Percentiles rank a stretch among this genome's conserved stretches.
Evolutionary conservation across 805 yeast genomes (phyloP).

Genomic region (Myxozyma nipponensis): DNA sequence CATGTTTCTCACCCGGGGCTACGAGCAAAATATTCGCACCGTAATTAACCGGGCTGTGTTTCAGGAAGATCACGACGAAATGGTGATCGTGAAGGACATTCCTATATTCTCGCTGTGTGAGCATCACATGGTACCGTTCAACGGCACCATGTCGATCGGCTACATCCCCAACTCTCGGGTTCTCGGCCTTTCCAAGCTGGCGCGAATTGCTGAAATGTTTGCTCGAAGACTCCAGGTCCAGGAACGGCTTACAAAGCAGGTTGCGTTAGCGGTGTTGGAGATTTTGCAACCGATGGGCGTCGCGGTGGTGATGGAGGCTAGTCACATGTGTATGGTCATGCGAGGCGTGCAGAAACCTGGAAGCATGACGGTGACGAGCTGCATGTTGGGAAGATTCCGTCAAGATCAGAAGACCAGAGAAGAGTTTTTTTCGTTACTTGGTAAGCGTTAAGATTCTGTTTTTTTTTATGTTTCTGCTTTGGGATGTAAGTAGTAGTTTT

Average conservation of each 20-base stretch:
- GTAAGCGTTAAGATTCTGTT: slow-evolving; percentile 7
- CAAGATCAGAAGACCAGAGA: slow-evolving; percentile 93
- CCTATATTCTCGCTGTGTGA: slow-evolving; percentile 91
- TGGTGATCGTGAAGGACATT: slow-evolving; percentile 96
- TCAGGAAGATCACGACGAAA: slow-evolving; percentile 97
- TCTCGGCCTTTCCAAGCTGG: slow-evolving; percentile 86
- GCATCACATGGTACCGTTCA: slow-evolving; percentile 96
- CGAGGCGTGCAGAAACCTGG: slow-evolving; percentile 97
- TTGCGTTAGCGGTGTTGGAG: slow-evolving; percentile 91
- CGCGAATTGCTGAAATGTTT: slow-evolving; percentile 95
- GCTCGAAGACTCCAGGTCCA: slow-evolving; percentile 96
- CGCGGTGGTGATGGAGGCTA: slow-evolving; percentile 96
- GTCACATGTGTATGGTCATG: slow-evolving; percentile 99
- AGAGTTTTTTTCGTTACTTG: slow-evolving; percentile 77
- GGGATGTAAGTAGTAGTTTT: too few species aligned
- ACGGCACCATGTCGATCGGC: slow-evolving; percentile 96
- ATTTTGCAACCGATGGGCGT: slow-evolving; percentile 93
- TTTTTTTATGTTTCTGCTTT: neutral
- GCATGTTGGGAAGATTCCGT: slow-evolving; percentile 96
- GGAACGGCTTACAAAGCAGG: slow-evolving; percentile 93
- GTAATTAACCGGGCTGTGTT: slow-evolving; percentile 93
- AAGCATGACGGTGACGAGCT: slow-evolving; percentile 86
- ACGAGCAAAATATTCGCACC: slow-evolving; percentile 87
- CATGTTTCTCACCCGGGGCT: slow-evolving; percentile 93
- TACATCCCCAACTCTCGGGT: slow-evolving; percentile 94